A percentile compares a stretch with the other conserved stretches of the same genome.
Conservation (phyloP, 768 basidiomycete genomes). For the Podaxis sp. region DNA sequence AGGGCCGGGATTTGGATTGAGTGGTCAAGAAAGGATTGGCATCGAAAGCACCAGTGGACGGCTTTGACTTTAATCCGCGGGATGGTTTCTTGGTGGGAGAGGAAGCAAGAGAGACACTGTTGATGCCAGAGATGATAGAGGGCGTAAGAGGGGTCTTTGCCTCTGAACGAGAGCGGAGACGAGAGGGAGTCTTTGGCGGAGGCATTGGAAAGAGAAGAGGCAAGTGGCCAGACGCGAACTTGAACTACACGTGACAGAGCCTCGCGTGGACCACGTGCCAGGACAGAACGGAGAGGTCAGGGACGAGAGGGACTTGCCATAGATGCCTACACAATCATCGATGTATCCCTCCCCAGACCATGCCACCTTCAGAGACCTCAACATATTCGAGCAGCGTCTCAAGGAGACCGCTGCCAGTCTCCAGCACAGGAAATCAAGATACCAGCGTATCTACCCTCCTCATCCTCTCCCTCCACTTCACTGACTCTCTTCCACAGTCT, state of each 20-base stretch:
- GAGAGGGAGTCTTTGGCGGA: conserved; percentile 49
- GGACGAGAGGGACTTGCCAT: background rate
- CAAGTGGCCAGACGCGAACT: background rate
- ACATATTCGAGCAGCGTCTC: conserved; percentile 94
- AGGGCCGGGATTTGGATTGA: conserved; percentile 20
- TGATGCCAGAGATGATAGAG: conserved; percentile 40
- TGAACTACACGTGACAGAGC: conserved; percentile 5
- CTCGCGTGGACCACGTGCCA: conserved; percentile 6
- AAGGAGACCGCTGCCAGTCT: conserved; percentile 88
- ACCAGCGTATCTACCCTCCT: conserved; percentile 61
- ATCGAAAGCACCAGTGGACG: background rate
- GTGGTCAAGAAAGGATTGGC: conserved; percentile 4
- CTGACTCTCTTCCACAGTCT: conserved; percentile 49
- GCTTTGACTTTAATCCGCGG: conserved; percentile 16
- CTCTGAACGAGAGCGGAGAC: conserved; percentile 47
- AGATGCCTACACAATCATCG: background rate
- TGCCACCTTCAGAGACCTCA: conserved; percentile 82
- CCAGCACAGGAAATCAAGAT: conserved; percentile 76
- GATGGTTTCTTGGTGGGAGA: conserved; percentile 29
- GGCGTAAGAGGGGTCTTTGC: conserved; percentile 52
- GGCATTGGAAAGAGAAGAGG: background rate
- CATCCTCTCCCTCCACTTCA: conserved; percentile 21
- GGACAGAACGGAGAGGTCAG: background rate
- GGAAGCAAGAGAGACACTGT: conserved; percentile 39
- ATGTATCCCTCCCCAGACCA: conserved; percentile 40